Base-by-base conservation (phyloP, 352 stramenopile genomes). In the Globisporangium acanthophoron region DNA sequence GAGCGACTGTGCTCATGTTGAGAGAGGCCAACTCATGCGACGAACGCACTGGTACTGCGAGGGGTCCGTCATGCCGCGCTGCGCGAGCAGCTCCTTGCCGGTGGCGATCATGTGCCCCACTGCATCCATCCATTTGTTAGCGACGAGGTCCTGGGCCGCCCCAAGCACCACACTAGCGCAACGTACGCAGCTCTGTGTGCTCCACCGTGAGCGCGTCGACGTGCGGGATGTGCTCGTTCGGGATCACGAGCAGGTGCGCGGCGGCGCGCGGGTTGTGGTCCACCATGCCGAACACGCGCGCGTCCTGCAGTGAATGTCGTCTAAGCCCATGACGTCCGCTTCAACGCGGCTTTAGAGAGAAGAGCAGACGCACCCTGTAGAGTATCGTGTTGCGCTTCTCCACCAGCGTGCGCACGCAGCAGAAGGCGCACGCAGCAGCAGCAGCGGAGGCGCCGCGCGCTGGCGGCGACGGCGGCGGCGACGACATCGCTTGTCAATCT, bases 191-290 rank as follows among this genome's bases (percentile, higher is more conserved):
- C 5, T 73, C 58, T 29, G 62, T 54, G 37, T 91, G 69, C 13
- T 66, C 62, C 1, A 61, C 33, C 0, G 67, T 74, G 39, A 91
- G 67, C 35, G 78, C 67, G 21, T 87, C 67, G 3, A 89, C 67
- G 9, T 59, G 77, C 12, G 69, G 51, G 54, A 91, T 87, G 50
- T 91, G 81, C 46, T 82, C 58, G 41, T 76, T 70, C 15, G 81
- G 68, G 13, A 91, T 84, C 49, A 91, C 74, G 41, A 91, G 64
- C 49, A 89, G 44, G 37, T 91, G 81, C 40, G 61, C 71, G 18
- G 61, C 63, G 3, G 81, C 78, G 16, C 76, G 74, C 33, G 81
- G 76, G 41, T 86, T 78, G 24, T 68, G 70, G 58, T 91, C 81
- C 39, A 74, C 48, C 54, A 88, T 89, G 1, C 67, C 81, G 56